Evolutionary conservation across 2,329 filamentous ascomycete genomes (phyloP), one percentile per base, ranked within the genome.

Genomic region (Calonectria crousiana): DNA sequence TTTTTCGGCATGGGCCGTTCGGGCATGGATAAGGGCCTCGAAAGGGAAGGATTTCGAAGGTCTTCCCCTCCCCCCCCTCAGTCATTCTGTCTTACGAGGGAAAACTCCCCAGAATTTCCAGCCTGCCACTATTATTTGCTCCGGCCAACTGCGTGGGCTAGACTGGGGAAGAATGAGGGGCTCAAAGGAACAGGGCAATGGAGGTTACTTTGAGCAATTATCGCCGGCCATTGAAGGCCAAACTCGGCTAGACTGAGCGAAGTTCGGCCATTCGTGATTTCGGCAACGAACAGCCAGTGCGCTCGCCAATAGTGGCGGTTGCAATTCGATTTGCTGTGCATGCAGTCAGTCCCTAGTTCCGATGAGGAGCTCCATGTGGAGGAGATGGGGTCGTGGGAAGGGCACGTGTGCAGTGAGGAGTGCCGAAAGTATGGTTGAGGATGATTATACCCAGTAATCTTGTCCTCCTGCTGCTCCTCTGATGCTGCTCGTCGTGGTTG

Each of bases 161-260:
- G 32, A 28, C 68, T 44, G 58, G 68, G 67, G 67, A 44, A 62
- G 38, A 30, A 14, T 18, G 60, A 64, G 38, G 36, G 58, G 58
- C 34, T 23, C 32, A 32, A n/a, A 23, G 16, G n/a, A 44, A 41
- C 49, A 34, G 58, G 58, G 68, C 58, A 58, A 49, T 49, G 23
- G 52, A 65, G 41, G 38, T 32, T 20, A 36, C 14, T 67, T 65
- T n/a, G 44, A 53, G 41, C 36, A 69, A 73, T 73, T 64, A 36
- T 65, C 56, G n/a, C 71, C 56, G 71, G 30, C 34, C 14, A 38
- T 28, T 16, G 49, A 69, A 23, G 20, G 16, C 62, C 56, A 51
- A 73, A 73, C 47, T 26, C 34, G 71, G 56, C 56, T 68, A 68
- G 65, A 64, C 53, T 58, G 65, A 56, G 66, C 71, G 66, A 73